Percentiles rank a stretch among this genome's conserved stretches.
These are phyloP conservation scores for Schizochytrium sp. DNA, from an alignment of 108 stramenopile species.

Conservation along the genomic window DNA sequence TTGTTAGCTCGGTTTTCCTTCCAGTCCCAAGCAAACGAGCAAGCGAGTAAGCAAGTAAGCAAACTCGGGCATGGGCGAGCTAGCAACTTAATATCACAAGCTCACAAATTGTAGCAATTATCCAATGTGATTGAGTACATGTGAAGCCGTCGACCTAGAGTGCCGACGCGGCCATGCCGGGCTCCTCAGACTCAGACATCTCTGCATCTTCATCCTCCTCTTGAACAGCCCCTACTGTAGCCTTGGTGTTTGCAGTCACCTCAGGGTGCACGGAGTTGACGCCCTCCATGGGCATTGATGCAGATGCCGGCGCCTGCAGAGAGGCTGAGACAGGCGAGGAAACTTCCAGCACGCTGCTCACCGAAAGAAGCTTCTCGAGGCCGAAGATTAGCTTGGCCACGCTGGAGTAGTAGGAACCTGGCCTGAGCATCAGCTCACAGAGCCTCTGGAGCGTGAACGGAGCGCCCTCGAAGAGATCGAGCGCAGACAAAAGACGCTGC, in stretches of 20 bases:
- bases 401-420: neutral
- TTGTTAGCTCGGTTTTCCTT: no score
- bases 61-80: no score
- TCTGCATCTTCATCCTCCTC: conserved; percentile 4
- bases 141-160: no score
- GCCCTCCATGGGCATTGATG: neutral
- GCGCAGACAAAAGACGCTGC: neutral
- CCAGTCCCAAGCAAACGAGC: no score
- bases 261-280: neutral
- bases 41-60: no score
- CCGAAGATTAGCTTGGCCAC: conserved; percentile 55
- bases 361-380: conserved; percentile 51
- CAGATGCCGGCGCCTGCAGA: neutral
- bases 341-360: conserved; percentile 56
- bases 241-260: neutral
- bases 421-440: conserved; percentile 50
- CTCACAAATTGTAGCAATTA: no score
- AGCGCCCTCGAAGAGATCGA: conserved; percentile 42
- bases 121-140: no score
- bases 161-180: neutral
- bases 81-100: no score
- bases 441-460: conserved; percentile 49
- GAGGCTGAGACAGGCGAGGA: neutral
- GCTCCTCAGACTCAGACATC: neutral
- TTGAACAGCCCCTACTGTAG: neutral